These are phyloP conservation scores for Moricandia arvensis DNA, from an alignment of 345 rosid genomes.

Conservation along the genomic window DNA sequence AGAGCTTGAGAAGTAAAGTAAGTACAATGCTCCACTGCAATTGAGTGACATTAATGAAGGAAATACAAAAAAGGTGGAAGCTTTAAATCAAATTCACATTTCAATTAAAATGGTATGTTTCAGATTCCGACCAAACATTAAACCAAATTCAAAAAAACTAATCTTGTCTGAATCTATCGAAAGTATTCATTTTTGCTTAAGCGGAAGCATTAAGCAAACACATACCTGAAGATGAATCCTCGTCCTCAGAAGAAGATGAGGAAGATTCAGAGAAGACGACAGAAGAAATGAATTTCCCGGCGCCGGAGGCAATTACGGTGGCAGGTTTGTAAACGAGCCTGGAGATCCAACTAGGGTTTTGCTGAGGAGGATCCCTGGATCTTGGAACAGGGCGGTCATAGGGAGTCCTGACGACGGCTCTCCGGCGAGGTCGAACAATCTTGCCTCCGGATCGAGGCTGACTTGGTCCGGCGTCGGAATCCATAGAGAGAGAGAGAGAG, in stretches of 20 bases:
- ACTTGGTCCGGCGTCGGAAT: not conserved
- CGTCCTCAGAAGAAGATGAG: constrained; percentile 52
- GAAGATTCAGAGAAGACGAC: constrained; percentile 68
- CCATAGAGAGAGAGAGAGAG: not conserved
- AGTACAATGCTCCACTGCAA: constrained; percentile 2
- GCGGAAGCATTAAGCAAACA: not conserved
- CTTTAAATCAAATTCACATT: constrained; percentile 22
- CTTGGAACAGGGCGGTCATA: not conserved
- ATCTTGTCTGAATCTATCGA: not conserved
- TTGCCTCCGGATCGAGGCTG: not conserved
- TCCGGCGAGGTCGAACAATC: not conserved
- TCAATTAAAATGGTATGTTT: not conserved
- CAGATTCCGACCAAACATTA: not conserved
- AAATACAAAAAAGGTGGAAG: constrained; percentile 2
- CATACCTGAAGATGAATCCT: constrained; percentile 52
- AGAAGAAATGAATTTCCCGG: constrained; percentile 63
- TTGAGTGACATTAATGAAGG: constrained; percentile 10
- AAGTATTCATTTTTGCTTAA: not conserved
- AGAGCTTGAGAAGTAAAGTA: not conserved
- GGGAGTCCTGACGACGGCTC: not conserved
- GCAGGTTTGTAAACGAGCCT: constrained; percentile 61
- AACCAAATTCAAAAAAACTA: not conserved
- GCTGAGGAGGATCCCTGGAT: not conserved
- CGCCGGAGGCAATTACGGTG: constrained; percentile 70
- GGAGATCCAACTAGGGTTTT: not conserved